Evolutionary conservation across 345 rosid genomes (phyloP).

Genomic region (Luvunga scandens): DNA sequence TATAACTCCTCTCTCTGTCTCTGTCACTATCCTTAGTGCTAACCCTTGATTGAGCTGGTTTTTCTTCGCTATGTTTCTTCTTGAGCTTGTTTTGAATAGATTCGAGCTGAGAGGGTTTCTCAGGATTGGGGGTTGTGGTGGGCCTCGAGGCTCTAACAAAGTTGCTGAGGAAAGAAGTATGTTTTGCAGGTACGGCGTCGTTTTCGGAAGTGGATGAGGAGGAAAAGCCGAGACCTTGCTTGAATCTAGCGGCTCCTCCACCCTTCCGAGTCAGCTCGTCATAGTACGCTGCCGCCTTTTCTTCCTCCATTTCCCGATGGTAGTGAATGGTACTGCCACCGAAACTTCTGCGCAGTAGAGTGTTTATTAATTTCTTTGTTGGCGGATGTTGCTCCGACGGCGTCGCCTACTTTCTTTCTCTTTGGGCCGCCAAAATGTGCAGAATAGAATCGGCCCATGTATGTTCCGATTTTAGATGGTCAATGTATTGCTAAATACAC

Average conservation of each 20-base stretch:
- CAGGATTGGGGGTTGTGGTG: constrained; percentile 37
- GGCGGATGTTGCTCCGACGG: not conserved
- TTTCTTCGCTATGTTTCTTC: constrained; percentile 35
- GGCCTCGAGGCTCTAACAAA: constrained; percentile 83
- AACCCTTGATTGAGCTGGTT: constrained; percentile 25
- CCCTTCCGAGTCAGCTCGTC: constrained; percentile 86
- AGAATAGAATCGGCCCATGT: too few relatives aligned
- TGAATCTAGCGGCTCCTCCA: constrained; percentile 93
- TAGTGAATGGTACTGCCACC: not conserved
- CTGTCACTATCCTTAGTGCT: constrained; percentile 19
- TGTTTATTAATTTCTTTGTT: not conserved
- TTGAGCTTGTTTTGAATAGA: constrained; percentile 71
- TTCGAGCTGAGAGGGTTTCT: constrained; percentile 61
- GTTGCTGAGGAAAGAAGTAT: constrained; percentile 58
- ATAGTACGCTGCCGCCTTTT: constrained; percentile 74
- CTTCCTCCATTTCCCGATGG: constrained; percentile 55
- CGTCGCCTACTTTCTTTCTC: not conserved
- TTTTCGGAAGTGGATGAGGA: constrained; percentile 22
- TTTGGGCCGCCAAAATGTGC: not conserved
- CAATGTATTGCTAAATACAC: too few relatives aligned
- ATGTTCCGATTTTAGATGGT: too few relatives aligned
- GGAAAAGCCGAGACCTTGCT: constrained; percentile 93
- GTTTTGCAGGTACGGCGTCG: constrained; percentile 40
- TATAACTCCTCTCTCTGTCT: constrained; percentile 29
- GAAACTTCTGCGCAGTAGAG: not conserved